These are phyloP conservation scores for Arachis stenosperma DNA, from an alignment of 306 rosid species.

Conservation along the genomic window DNA sequence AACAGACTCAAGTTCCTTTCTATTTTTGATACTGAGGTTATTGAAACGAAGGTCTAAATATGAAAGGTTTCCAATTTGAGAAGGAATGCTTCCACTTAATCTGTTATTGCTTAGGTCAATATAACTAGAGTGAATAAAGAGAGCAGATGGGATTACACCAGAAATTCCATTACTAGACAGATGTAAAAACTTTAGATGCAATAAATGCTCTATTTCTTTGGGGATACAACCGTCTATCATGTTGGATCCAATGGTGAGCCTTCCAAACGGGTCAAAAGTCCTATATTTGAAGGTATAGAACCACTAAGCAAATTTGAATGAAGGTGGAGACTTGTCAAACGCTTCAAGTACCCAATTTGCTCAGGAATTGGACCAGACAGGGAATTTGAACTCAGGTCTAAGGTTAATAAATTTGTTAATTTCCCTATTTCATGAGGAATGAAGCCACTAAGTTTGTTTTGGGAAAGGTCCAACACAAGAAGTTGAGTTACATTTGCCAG, in stretches of 20 bases:
- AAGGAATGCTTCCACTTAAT: slow-evolving; percentile 28
- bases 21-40: background rate
- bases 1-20: too few relatives aligned
- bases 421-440: background rate
- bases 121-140: too few relatives aligned
- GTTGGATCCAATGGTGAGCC: background rate
- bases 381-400: slow-evolving; percentile 6
- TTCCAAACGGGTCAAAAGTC: background rate
- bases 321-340: too few relatives aligned
- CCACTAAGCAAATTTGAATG: too few relatives aligned
- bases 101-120: slow-evolving; percentile 9
- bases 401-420: background rate
- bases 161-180: background rate
- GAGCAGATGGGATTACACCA: background rate
- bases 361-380: background rate
- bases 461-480: background rate
- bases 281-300: too few relatives aligned
- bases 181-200: background rate
- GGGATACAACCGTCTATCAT: background rate
- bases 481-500: slow-evolving; percentile 1
- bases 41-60: slow-evolving; percentile 27
- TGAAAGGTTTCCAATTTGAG: background rate
- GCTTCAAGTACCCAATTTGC: too few relatives aligned
- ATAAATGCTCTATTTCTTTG: background rate
- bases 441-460: too few relatives aligned